phyloP scores from a whole-genome alignment of 306 rosid species.

The Hylodesmum podocarpum region DNA sequence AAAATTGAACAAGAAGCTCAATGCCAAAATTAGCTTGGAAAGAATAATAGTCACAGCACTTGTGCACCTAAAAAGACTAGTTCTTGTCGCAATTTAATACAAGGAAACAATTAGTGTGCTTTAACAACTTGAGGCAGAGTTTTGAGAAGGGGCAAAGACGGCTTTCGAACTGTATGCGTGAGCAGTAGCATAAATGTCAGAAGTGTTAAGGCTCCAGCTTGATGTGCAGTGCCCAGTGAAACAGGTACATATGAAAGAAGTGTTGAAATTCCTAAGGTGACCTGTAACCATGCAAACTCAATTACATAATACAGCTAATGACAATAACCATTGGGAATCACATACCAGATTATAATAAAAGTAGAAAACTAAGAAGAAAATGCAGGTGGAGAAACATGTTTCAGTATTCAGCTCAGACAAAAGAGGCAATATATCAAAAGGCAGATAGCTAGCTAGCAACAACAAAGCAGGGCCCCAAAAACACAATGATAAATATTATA shows the following conservation, averaged over 20 bases:
- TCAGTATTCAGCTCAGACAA: slow-evolving; percentile 2
- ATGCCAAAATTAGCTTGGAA: not conserved
- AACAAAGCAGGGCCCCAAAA: not conserved
- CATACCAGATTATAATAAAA: not conserved
- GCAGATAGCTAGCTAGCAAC: not conserved
- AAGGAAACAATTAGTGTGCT: slow-evolving; percentile 29
- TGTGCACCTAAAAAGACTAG: not conserved
- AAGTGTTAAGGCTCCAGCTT: slow-evolving; percentile 88
- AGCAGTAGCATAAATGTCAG: slow-evolving; percentile 66
- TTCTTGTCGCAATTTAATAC: not conserved
- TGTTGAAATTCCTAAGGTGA: slow-evolving; percentile 72
- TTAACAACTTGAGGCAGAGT: slow-evolving; percentile 69
- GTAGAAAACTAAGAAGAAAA: not conserved
- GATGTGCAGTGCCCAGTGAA: slow-evolving; percentile 84
- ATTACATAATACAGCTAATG: slow-evolving; percentile 15
- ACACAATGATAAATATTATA: not conserved
- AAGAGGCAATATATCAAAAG: not conserved
- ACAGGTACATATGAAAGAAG: slow-evolving; percentile 86
- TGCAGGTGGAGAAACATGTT: not conserved
- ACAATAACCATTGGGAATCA: not conserved
- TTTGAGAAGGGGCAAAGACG: slow-evolving; percentile 66
- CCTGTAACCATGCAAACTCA: slow-evolving; percentile 47
- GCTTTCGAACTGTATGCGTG: slow-evolving; percentile 74
- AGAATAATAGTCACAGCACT: not conserved
- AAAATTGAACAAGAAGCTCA: slow-evolving; percentile 29